phyloP scores from a whole-genome alignment of 129 eudicot species.

The Glebionis coronaria region DNA sequence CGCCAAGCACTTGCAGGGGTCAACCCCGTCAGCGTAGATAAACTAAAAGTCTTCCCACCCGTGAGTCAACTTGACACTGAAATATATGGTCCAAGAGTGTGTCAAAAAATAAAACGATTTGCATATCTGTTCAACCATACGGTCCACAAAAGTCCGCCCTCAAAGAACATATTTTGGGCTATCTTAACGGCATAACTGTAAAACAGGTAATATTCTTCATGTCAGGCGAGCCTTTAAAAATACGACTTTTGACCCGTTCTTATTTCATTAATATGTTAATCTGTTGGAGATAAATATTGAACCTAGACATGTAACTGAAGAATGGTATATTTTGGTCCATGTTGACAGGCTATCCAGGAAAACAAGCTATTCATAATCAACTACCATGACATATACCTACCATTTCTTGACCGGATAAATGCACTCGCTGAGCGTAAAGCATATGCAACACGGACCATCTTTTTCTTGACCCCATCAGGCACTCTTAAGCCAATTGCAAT shows the following conservation, averaged over 20 bases:
- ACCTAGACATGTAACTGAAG: too few relatives aligned
- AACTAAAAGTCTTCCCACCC: too few relatives aligned
- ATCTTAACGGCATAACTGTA: slow-evolving; percentile 69
- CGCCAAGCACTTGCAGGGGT: too few relatives aligned
- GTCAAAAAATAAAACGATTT: too few relatives aligned
- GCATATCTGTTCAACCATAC: too few relatives aligned
- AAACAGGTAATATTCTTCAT: slow-evolving; percentile 46
- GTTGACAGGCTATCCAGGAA: slow-evolving; percentile 72
- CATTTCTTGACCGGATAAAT: slow-evolving; percentile 74
- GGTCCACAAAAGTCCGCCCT: slow-evolving; percentile 85
- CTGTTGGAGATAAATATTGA: neutral
- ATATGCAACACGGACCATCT: slow-evolving; percentile 83
- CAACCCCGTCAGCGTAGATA: too few relatives aligned
- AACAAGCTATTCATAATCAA: slow-evolving; percentile 71
- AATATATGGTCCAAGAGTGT: too few relatives aligned
- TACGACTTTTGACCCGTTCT: neutral
- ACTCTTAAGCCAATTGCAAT: slow-evolving; percentile 92
- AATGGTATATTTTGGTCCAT: neutral
- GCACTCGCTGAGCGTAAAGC: slow-evolving; percentile 88
- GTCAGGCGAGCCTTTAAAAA: neutral
- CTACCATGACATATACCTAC: slow-evolving; percentile 77
- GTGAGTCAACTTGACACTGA: too few relatives aligned
- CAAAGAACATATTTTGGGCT: slow-evolving; percentile 66
- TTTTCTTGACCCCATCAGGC: slow-evolving; percentile 59
- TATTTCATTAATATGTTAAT: too few relatives aligned